Conservation (phyloP, 164 flowering plant species). For the Warburgia ugandensis region DNA sequence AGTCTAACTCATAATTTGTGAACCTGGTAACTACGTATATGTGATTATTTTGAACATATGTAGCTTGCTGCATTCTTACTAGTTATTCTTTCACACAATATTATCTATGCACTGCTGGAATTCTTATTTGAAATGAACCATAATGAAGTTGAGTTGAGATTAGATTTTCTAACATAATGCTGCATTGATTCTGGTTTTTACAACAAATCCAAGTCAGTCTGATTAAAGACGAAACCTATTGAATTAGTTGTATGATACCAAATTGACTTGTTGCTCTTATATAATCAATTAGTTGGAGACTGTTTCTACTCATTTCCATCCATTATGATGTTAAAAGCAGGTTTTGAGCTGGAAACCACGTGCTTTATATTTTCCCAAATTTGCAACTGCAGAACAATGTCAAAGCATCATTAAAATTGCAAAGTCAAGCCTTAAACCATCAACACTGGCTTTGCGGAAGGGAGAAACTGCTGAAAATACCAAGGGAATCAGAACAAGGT, state of each 20-base stretch:
- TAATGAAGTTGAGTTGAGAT: neutral
- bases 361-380: conserved; percentile 72
- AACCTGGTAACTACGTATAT: too few relatives aligned
- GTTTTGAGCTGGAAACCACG: conserved; percentile 92
- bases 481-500: conserved; percentile 87
- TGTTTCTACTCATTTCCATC: neutral
- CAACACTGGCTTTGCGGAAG: conserved; percentile 62
- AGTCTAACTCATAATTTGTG: too few relatives aligned
- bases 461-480: conserved; percentile 74
- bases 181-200: neutral
- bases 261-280: neutral
- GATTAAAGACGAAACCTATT: neutral
- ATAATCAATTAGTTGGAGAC: neutral
- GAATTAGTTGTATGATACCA: neutral
- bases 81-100: neutral
- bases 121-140: neutral
- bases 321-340: conserved; percentile 28
- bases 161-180: neutral
- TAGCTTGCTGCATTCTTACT: neutral
- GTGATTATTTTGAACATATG: neutral
- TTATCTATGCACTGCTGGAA: neutral
- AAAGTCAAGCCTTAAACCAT: conserved; percentile 50
- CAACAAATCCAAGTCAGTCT: neutral
- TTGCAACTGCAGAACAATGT: conserved; percentile 77
- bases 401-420: conserved; percentile 50